These are phyloP conservation scores for Plasmodium knowlesi DNA, from an alignment of 169 alveolate species.

Conservation along the genomic window DNA sequence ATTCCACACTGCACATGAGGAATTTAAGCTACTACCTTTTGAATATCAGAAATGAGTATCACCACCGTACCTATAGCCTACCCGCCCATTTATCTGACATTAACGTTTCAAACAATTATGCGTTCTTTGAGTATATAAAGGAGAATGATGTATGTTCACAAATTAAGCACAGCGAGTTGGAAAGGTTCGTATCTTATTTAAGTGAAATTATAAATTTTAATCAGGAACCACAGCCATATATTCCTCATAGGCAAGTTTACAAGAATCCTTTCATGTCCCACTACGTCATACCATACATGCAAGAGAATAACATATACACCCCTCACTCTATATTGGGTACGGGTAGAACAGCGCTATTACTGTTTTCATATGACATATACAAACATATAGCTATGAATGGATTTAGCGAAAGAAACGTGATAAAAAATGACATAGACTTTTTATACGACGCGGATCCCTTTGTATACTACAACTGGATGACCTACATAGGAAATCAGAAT, in stretches of 20 bases:
- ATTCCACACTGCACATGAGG: slow-evolving; percentile 64
- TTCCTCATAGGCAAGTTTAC: slow-evolving; percentile 60
- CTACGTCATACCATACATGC: slow-evolving; percentile 14
- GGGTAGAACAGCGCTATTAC: slow-evolving; percentile 35
- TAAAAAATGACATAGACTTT: not conserved
- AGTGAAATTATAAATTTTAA: slow-evolving; percentile 61
- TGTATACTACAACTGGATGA: slow-evolving; percentile 58
- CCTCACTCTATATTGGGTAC: slow-evolving; percentile 51
- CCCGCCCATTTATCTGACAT: slow-evolving; percentile 57
- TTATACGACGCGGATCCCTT: slow-evolving; percentile 47
- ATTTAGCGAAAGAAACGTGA: slow-evolving; percentile 3
- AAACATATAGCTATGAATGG: slow-evolving; percentile 11
- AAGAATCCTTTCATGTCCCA: slow-evolving; percentile 49
- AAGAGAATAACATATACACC: slow-evolving; percentile 8
- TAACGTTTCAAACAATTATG: slow-evolving; percentile 44
- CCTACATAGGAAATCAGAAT: slow-evolving; percentile 47
- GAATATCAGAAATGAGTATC: slow-evolving; percentile 69
- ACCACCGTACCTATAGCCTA: slow-evolving; percentile 18
- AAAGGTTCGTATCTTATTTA: slow-evolving; percentile 32
- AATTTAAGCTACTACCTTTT: slow-evolving; percentile 45
- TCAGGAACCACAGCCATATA: slow-evolving; percentile 61
- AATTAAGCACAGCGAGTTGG: not conserved
- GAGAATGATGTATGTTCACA: slow-evolving; percentile 23
- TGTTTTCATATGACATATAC: slow-evolving; percentile 51
- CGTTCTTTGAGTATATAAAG: slow-evolving; percentile 51